phyloP scores from a whole-genome alignment of 2,329 filamentous ascomycete species.

The Calonectria crousiana region DNA sequence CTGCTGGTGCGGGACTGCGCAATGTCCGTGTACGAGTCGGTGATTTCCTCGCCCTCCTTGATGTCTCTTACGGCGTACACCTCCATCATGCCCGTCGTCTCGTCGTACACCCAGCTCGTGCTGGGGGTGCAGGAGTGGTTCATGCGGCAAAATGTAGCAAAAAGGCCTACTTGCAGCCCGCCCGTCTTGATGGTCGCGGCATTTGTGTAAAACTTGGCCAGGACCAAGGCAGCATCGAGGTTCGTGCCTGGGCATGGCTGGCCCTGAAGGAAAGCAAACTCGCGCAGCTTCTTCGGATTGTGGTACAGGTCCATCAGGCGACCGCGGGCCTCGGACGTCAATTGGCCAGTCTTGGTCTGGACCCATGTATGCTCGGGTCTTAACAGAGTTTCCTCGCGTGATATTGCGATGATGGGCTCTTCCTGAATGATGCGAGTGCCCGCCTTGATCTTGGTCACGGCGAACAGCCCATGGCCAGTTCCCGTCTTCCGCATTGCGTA shows the following conservation, averaged over 20 bases:
- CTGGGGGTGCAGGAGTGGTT: conserved; percentile 26
- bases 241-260: conserved; percentile 14
- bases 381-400: conserved; percentile 16
- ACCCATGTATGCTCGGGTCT: conserved; percentile 19
- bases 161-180: conserved; percentile 20
- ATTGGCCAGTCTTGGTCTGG: conserved; percentile 10
- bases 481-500: conserved; percentile 10
- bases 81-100: conserved; percentile 20
- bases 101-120: conserved; percentile 25
- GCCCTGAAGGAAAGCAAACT: conserved; percentile 17
- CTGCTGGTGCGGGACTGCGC: conserved; percentile 19
- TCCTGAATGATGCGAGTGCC: conserved; percentile 25
- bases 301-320: conserved; percentile 23
- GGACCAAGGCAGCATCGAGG: conserved; percentile 15
- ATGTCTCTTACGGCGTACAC: conserved; percentile 27
- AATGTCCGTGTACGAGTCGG: conserved; percentile 25
- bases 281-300: conserved; percentile 22
- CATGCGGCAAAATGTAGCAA: conserved; percentile 27
- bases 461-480: conserved; percentile 24
- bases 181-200: conserved; percentile 20
- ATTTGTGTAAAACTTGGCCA: conserved; percentile 30
- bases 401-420: conserved; percentile 19
- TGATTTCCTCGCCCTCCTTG: conserved; percentile 26
- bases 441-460: conserved; percentile 9
- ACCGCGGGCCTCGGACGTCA: neutral